A percentile compares a stretch with the other conserved stretches of the same genome.
phyloP scores from a whole-genome alignment of 495 filamentous ascomycete species.

The Hypoxylon fragiforme region DNA sequence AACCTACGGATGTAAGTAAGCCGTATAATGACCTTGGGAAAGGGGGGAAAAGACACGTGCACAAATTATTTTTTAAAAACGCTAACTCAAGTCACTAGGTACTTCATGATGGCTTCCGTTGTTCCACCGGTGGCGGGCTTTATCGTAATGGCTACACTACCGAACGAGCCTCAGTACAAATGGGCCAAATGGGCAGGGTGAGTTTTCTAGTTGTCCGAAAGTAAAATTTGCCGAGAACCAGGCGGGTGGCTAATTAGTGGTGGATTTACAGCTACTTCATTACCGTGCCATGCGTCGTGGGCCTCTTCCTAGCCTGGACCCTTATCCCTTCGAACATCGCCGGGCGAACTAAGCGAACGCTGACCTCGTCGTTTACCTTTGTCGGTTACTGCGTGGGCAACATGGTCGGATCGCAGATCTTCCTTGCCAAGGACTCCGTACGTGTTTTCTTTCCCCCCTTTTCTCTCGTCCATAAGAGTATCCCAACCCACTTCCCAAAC shows the following conservation, averaged over 20 bases:
- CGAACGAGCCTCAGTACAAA: slow-evolving; percentile 38
- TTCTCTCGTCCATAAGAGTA: too few relatives aligned
- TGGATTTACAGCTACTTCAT: slow-evolving; percentile 33
- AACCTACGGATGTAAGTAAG: slow-evolving; percentile 36
- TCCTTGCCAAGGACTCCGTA: slow-evolving; percentile 51
- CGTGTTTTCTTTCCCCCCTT: slow-evolving; percentile 23
- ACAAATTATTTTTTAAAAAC: too few relatives aligned
- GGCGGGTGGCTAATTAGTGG: too few relatives aligned
- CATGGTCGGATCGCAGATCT: slow-evolving; percentile 63
- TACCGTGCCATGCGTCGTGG: slow-evolving; percentile 31
- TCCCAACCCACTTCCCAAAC: neutral
- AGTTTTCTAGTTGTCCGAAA: too few relatives aligned
- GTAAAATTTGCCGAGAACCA: too few relatives aligned
- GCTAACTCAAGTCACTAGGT: slow-evolving; percentile 18
- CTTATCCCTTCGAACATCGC: slow-evolving; percentile 39
- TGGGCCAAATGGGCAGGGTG: slow-evolving; percentile 40
- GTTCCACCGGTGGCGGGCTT: slow-evolving; percentile 37
- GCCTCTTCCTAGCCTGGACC: slow-evolving; percentile 37
- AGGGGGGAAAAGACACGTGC: neutral
- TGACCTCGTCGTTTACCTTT: slow-evolving; percentile 46
- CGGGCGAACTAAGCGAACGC: slow-evolving; percentile 40
- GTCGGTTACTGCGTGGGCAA: slow-evolving; percentile 57
- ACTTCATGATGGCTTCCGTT: slow-evolving; percentile 40
- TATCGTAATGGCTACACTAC: slow-evolving; percentile 33
- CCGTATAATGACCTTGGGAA: too few relatives aligned